Conservation (phyloP, 2,329 filamentous ascomycete genomes). For the Chrysosphaeria jannelii region DNA sequence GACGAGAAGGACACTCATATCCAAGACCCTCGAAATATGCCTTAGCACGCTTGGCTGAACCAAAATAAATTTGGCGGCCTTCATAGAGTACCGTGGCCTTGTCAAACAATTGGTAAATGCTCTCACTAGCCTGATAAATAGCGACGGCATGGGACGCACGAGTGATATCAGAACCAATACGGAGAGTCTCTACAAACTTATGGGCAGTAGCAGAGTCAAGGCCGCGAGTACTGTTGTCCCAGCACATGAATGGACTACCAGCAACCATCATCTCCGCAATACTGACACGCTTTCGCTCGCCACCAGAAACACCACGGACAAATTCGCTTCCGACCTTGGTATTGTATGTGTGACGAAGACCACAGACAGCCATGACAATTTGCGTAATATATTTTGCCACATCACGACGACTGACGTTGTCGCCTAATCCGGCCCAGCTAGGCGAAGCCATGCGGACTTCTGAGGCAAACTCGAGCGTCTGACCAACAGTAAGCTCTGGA, state of each 20-base stretch:
- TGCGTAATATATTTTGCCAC: constrained; percentile 29
- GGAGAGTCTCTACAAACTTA: constrained; percentile 31
- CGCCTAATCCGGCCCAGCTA: constrained; percentile 18
- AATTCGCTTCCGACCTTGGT: constrained; percentile 48
- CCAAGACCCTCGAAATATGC: constrained; percentile 36
- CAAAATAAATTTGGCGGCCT: constrained; percentile 18
- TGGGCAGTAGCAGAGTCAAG: constrained; percentile 7
- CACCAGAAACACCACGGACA: constrained; percentile 41
- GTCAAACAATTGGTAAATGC: constrained; percentile 14
- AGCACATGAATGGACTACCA: constrained; percentile 26
- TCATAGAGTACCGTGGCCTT: constrained; percentile 4
- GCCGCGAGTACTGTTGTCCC: constrained; percentile 44
- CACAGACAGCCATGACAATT: constrained; percentile 32
- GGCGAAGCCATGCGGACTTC: constrained; percentile 12
- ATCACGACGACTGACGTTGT: constrained; percentile 13
- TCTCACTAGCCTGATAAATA: constrained; percentile 42
- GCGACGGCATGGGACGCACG: constrained; percentile 33
- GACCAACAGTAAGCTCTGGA: constrained; percentile 33
- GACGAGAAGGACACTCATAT: constrained; percentile 32
- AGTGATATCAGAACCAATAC: constrained; percentile 27
- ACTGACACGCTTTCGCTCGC: constrained; percentile 37
- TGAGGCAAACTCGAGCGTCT: constrained; percentile 37
- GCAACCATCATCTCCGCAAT: constrained; percentile 28
- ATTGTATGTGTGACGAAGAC: constrained; percentile 43
- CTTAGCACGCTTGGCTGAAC: constrained; percentile 24